These are phyloP conservation scores for Epithele typhae DNA, from an alignment of 768 basidiomycete genomes.

Conservation along the genomic window DNA sequence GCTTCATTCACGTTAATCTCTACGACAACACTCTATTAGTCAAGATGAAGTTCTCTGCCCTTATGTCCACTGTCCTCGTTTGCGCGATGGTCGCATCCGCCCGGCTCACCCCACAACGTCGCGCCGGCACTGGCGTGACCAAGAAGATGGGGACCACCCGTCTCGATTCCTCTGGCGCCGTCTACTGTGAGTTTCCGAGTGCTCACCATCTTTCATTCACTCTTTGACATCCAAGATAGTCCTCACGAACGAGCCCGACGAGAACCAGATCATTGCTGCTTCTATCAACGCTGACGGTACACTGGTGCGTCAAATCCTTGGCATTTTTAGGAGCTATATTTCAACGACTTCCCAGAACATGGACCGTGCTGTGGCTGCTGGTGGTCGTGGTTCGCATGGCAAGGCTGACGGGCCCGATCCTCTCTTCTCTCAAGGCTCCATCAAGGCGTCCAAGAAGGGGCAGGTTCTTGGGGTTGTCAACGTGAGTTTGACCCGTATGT, in stretches of 20 bases:
- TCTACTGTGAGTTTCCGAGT: conserved; percentile 21
- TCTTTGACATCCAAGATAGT: conserved; percentile 36
- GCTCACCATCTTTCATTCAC: too few species aligned
- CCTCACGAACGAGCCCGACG: conserved; percentile 44
- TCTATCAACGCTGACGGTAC: conserved; percentile 39
- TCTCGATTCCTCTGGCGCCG: conserved; percentile 16
- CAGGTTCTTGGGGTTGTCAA: conserved; percentile 23
- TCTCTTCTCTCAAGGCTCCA: conserved; percentile 24
- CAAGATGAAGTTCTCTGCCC: conserved; percentile 19
- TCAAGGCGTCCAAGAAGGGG: conserved; percentile 21
- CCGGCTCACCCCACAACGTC: conserved; percentile 8
- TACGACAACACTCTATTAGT: background rate
- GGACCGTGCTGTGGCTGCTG: conserved; percentile 12
- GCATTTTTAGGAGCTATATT: background rate
- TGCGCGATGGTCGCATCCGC: conserved; percentile 12
- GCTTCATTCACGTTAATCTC: conserved; percentile 7
- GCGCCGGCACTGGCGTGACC: conserved; percentile 2
- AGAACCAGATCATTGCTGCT: conserved; percentile 41
- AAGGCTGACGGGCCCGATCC: conserved; percentile 22
- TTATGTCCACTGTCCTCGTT: conserved; percentile 9
- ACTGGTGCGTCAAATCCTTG: conserved; percentile 34
- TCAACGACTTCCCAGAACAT: conserved; percentile 15
- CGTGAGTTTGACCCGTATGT: conserved; percentile 8
- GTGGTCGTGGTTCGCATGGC: conserved; percentile 23
- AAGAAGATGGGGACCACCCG: conserved; percentile 5